phyloP scores from a whole-genome alignment of 768 basidiomycete genomes.

The Rickenella mellea region DNA sequence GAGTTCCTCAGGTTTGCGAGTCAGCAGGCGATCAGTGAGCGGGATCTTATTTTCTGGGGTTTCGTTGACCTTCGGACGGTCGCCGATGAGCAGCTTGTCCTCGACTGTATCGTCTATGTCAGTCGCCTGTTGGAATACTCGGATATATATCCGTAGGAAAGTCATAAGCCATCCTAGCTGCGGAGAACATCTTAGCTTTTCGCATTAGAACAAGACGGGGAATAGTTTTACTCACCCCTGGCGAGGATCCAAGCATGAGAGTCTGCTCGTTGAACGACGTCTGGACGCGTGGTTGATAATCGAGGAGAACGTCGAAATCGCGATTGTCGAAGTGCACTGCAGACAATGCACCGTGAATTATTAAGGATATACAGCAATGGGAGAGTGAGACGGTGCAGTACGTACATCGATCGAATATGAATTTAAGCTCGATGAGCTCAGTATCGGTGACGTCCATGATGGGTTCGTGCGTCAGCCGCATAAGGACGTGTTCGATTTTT shows the following conservation, averaged over 20 bases:
- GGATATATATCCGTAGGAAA: slow-evolving; percentile 71
- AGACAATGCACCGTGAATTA: slow-evolving; percentile 1
- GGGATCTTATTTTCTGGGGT: slow-evolving; percentile 40
- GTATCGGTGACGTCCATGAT: slow-evolving; percentile 66
- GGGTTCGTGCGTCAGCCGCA: slow-evolving; percentile 73
- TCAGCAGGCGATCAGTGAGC: slow-evolving; percentile 48
- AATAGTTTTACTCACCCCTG: slow-evolving; percentile 40
- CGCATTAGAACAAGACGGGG: background rate
- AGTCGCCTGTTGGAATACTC: slow-evolving; percentile 67
- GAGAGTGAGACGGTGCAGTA: slow-evolving; percentile 6
- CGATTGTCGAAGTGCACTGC: slow-evolving; percentile 82
- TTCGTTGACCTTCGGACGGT: slow-evolving; percentile 59
- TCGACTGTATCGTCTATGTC: slow-evolving; percentile 75
- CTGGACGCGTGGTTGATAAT: slow-evolving; percentile 57
- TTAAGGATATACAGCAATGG: background rate
- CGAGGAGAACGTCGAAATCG: slow-evolving; percentile 69
- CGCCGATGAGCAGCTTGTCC: slow-evolving; percentile 73
- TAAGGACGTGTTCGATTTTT: slow-evolving; percentile 77
- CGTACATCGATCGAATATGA: slow-evolving; percentile 69
- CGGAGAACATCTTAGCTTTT: background rate
- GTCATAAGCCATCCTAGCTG: slow-evolving; percentile 65
- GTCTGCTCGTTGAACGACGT: slow-evolving; percentile 59
- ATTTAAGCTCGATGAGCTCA: slow-evolving; percentile 78
- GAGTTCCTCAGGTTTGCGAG: slow-evolving; percentile 39
- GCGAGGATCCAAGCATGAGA: slow-evolving; percentile 48